Percentiles rank a stretch among this genome's conserved stretches.
These are phyloP conservation scores for Gracilariopsis chorda DNA, from an alignment of 23 red algal species.

Conservation along the genomic window DNA sequence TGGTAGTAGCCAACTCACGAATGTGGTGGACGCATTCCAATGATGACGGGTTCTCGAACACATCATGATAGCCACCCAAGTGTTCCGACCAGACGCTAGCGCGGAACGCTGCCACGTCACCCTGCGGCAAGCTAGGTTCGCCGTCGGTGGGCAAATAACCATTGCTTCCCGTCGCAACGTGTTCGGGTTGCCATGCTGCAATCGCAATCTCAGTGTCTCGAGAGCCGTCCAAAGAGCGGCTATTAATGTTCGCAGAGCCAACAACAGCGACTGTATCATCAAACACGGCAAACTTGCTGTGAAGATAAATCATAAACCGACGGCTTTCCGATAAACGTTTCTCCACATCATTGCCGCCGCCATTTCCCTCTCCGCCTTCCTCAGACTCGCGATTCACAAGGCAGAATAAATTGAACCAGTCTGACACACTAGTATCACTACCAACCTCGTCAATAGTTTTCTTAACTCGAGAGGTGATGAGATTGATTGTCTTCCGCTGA, in stretches of 20 bases:
- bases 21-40: conserved; percentile 58
- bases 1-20: conserved; percentile 27
- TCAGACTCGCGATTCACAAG: conserved; percentile 64
- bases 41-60: conserved; percentile 55
- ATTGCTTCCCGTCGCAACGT: conserved; percentile 47
- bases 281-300: conserved; percentile 77
- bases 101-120: conserved; percentile 77
- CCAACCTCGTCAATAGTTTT: conserved; percentile 54
- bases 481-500: conserved; percentile 53
- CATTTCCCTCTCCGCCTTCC: conserved; percentile 53
- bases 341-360: conserved; percentile 33
- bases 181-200: conserved; percentile 65
- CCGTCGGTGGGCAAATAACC: conserved; percentile 8
- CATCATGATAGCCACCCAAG: conserved; percentile 43
- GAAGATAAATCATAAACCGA: conserved; percentile 75
- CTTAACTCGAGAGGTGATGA: conserved; percentile 61
- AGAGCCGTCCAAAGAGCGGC: conserved; percentile 64
- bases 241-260: conserved; percentile 81
- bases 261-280: conserved; percentile 76
- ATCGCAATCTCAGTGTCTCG: conserved; percentile 82
- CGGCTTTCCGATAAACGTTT: conserved; percentile 32
- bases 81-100: conserved; percentile 66
- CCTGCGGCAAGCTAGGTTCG: conserved; percentile 28
- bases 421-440: conserved; percentile 47
- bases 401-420: conserved; percentile 78